phyloP scores from a whole-genome alignment of 129 eudicot genomes.

The Centaurea solstitialis region DNA sequence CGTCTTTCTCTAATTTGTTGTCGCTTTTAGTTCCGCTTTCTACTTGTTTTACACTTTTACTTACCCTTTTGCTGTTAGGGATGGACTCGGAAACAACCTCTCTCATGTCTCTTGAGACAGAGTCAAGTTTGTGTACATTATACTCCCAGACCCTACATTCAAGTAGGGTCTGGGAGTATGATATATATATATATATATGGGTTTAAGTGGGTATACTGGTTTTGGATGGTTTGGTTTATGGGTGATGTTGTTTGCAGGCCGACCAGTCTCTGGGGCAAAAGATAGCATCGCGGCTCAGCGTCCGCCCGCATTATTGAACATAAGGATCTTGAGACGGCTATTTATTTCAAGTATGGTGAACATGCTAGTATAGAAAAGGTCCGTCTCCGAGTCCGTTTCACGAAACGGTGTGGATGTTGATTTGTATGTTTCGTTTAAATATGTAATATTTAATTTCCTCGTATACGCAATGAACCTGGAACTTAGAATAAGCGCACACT shows the following conservation, averaged over 20 bases:
- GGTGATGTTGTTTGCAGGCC: constrained; percentile 44
- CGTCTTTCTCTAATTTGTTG: background rate
- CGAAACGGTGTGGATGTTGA: constrained; percentile 19
- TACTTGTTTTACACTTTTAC: background rate
- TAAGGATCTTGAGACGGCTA: background rate
- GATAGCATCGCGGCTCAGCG: constrained; percentile 78
- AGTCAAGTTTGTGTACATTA: background rate
- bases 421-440: constrained; percentile 5
- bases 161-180: too few species aligned
- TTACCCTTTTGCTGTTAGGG: background rate
- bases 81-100: background rate
- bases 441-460: constrained; percentile 15
- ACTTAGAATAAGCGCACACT: constrained; percentile 42
- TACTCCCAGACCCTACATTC: background rate
- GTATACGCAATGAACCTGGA: constrained; percentile 29
- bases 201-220: background rate
- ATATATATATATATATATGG: too few species aligned
- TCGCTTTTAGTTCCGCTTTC: background rate
- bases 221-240: constrained; percentile 1
- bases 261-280: constrained; percentile 87
- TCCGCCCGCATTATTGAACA: constrained; percentile 76
- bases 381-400: constrained; percentile 26
- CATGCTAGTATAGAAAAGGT: constrained; percentile 27
- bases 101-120: background rate
- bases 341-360: constrained; percentile 31